Conservation (phyloP, 345 rosid genomes). For the Acer campestre region DNA sequence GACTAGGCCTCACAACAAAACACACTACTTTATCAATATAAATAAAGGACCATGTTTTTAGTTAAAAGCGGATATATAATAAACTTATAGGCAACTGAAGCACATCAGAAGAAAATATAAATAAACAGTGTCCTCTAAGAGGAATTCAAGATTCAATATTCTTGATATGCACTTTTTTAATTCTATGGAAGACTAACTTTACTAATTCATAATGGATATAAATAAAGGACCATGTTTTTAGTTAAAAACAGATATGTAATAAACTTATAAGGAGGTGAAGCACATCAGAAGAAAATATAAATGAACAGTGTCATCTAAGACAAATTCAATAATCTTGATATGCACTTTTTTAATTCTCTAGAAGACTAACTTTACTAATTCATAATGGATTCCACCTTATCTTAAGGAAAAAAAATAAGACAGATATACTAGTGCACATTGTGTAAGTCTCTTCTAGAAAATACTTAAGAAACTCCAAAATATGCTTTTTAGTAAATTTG, state of each 20-base stretch:
- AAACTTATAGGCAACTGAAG: not conserved
- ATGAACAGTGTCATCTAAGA: not conserved
- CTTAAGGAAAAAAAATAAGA: not conserved
- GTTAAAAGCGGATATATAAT: not conserved
- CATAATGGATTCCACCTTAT: not conserved
- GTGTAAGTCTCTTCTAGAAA: not conserved
- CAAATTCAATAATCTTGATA: not conserved
- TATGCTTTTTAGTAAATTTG: not conserved
- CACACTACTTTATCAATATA: not conserved
- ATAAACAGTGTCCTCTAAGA: not conserved
- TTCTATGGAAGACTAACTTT: not conserved
- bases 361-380: not conserved
- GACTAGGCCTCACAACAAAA: not conserved
- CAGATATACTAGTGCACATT: not conserved
- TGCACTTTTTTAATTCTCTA: not conserved
- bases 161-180: not conserved
- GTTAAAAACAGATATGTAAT: not conserved
- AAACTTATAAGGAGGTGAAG: not conserved
- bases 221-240: not conserved
- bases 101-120: slow-evolving; percentile 5
- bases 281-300: slow-evolving; percentile 5
- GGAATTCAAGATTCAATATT: not conserved
- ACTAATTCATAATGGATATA: not conserved
- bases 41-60: not conserved
- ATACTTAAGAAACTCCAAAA: not conserved